Conservation (phyloP, 116 monocot species). For the Posidonia oceanica region DNA sequence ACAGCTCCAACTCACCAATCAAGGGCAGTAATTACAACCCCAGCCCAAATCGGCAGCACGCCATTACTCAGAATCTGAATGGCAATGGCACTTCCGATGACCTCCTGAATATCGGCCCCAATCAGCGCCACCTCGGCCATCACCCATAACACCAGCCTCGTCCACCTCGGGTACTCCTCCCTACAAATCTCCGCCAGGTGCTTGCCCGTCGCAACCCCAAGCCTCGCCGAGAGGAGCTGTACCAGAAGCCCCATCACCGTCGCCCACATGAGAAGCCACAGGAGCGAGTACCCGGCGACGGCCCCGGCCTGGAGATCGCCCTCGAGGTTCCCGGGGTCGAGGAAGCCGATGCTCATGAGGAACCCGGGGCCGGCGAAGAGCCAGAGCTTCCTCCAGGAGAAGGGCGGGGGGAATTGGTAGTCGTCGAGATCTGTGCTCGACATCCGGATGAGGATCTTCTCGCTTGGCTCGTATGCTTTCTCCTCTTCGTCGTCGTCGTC, state of each 20-base stretch:
- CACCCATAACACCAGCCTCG: slow-evolving; percentile 53
- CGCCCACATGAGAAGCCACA: slow-evolving; percentile 85
- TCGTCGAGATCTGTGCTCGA: slow-evolving; percentile 4
- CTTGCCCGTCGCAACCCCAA: slow-evolving; percentile 78
- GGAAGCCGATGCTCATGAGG: slow-evolving; percentile 48
- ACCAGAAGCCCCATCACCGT: slow-evolving; percentile 87
- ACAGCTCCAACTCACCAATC: slow-evolving; percentile 45
- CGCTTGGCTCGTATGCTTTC: background rate
- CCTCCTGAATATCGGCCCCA: slow-evolving; percentile 94
- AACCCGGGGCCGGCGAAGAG: slow-evolving; percentile 45
- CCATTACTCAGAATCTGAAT: slow-evolving; percentile 78
- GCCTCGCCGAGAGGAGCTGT: slow-evolving; percentile 64
- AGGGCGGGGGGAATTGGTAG: slow-evolving; percentile 9
- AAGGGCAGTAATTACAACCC: slow-evolving; percentile 76
- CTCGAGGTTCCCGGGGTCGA: slow-evolving; percentile 47
- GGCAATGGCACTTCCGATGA: slow-evolving; percentile 92
- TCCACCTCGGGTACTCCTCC: slow-evolving; percentile 74
- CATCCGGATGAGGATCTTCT: slow-evolving; percentile 15
- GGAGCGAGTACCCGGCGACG: slow-evolving; percentile 54
- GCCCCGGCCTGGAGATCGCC: slow-evolving; percentile 50
- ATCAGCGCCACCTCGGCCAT: slow-evolving; percentile 92
- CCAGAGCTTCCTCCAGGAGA: slow-evolving; percentile 48
- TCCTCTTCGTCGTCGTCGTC: background rate
- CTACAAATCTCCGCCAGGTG: slow-evolving; percentile 89
- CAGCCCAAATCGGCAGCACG: slow-evolving; percentile 66